phyloP scores from a whole-genome alignment of 495 filamentous ascomycete species.

The Podospora bellae-mahoneyi region DNA sequence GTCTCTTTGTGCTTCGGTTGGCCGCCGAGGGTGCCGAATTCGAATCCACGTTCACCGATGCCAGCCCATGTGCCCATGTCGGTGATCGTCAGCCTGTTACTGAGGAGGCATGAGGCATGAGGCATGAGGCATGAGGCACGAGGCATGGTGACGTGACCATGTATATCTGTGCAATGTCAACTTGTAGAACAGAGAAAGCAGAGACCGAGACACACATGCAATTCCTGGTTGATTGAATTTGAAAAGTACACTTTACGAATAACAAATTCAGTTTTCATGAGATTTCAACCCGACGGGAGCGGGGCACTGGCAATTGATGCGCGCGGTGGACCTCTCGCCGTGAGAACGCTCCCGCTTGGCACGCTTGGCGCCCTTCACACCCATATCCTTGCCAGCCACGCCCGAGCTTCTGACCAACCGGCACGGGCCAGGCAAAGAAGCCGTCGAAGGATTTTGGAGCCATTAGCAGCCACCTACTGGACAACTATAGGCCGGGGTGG shows the following conservation, averaged over 20 bases:
- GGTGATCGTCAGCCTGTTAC: not conserved
- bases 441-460: constrained; percentile 7
- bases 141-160: too few relatives aligned
- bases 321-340: constrained; percentile 4
- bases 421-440: constrained; percentile 10
- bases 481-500: constrained; percentile 4
- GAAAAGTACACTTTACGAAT: not conserved
- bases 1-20: not conserved
- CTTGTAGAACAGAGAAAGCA: too few relatives aligned
- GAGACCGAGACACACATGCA: constrained; percentile 2
- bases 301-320: constrained; percentile 8
- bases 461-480: constrained; percentile 3
- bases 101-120: too few relatives aligned
- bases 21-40: not conserved
- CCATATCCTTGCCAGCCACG: constrained; percentile 16
- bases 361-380: not conserved
- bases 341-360: constrained; percentile 11
- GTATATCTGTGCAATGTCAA: too few relatives aligned
- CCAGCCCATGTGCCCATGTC: not conserved
- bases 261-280: not conserved
- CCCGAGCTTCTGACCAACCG: constrained; percentile 16
- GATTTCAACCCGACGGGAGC: not conserved
- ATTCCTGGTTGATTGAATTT: not conserved
- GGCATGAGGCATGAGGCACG: too few relatives aligned
- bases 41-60: too few relatives aligned